These are phyloP conservation scores for Boletus subcaerulescens DNA, from an alignment of 768 basidiomycete species.

Conservation along the genomic window DNA sequence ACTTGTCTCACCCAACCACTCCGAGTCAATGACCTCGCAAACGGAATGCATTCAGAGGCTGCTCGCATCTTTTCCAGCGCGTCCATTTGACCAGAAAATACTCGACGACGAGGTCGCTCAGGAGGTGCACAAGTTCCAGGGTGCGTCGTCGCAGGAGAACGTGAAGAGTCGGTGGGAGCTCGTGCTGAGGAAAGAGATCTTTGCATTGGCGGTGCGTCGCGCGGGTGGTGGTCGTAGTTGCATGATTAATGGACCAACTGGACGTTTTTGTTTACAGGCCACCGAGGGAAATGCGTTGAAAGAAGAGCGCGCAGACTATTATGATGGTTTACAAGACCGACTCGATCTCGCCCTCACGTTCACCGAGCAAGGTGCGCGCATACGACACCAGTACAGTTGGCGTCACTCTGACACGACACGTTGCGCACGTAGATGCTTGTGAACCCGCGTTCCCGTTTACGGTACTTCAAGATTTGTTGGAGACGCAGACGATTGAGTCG, in stretches of 20 bases:
- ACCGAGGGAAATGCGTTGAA: slow-evolving; percentile 68
- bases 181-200: slow-evolving; percentile 66
- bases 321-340: slow-evolving; percentile 53
- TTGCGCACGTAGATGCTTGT: slow-evolving; percentile 58
- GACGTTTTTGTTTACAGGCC: slow-evolving; percentile 37
- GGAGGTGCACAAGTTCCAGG: slow-evolving; percentile 42
- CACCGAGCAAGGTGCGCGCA: slow-evolving; percentile 65
- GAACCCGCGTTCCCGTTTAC: slow-evolving; percentile 71
- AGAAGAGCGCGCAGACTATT: slow-evolving; percentile 52
- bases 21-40: slow-evolving; percentile 54
- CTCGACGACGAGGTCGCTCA: slow-evolving; percentile 51
- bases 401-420: background rate
- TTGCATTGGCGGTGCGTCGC: slow-evolving; percentile 62
- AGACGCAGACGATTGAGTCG: slow-evolving; percentile 79
- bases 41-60: slow-evolving; percentile 49
- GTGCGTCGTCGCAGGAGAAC: slow-evolving; percentile 51
- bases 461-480: slow-evolving; percentile 77
- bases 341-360: slow-evolving; percentile 75
- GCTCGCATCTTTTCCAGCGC: slow-evolving; percentile 49
- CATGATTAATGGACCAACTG: no score
- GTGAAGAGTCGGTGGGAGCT: slow-evolving; percentile 75
- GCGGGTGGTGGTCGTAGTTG: background rate
- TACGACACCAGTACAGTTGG: no score
- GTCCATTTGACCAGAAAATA: slow-evolving; percentile 44
- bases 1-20: background rate